Base-by-base conservation (phyloP, 2,329 filamentous ascomycete genomes). In the Paracoccidioides lutzii region DNA sequence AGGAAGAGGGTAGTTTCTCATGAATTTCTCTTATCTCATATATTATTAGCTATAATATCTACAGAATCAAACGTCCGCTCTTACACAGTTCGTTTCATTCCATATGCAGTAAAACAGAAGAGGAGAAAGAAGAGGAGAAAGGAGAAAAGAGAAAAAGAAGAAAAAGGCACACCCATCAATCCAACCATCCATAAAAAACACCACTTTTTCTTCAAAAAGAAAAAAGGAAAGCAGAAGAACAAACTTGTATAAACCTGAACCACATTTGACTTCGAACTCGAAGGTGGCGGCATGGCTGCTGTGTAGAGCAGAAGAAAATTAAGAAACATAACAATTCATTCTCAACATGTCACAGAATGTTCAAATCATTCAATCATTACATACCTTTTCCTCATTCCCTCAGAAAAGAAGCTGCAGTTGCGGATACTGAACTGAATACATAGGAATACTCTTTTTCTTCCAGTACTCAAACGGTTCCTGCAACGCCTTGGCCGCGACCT, bases 361-460 rank as follows among this genome's bases (percentile, higher is more conserved):
- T 22, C 22, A 22, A 22, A 38, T 8, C 37, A 38, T 12, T 8
- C 37, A 38, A 8, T 38, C 37, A 38, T 38, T 28, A 32, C 33
- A 10, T 10, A 8, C 30, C 44, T 14, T 12, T 46, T 33, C 12
- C 22, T 14, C 30, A 3, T 14, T 8, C 10, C 5, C 14, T 52
- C 28, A 52, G 33, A 52, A 52, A 52, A 53, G 52, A 4, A 40
- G 41, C 14, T 53, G 52, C n/a, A 53, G 32, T 28, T 53, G 52
- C 5, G 52, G 52, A 5, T 53, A 53, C 43, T 53, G 41, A 22
- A 53, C 52, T 28, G 41, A 44, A 22, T 53, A 53, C 41, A 45
- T 46, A 10, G 41, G 7, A 33, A 53, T 53, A 33, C 38, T 15
- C 15, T 37, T 45, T n/a, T 44, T 37, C 40, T 53, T 53, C 52